Base-by-base conservation (phyloP, 2,329 filamentous ascomycete species). In the Thielaviopsis populi region DNA sequence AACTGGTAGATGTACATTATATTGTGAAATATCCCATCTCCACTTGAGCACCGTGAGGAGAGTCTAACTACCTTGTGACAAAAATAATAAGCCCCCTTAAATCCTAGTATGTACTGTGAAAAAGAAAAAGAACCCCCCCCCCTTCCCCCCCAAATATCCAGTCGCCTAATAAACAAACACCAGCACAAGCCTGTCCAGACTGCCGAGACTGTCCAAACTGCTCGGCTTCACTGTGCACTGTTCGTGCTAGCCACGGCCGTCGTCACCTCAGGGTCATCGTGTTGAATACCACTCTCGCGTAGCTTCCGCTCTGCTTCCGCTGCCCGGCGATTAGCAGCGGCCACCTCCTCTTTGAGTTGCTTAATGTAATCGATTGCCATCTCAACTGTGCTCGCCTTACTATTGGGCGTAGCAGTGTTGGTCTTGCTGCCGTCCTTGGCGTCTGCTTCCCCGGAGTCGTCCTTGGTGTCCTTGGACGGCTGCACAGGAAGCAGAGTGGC, bases 361-460 rank as follows among this genome's bases (percentile, higher is more conserved):
- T 89, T 92, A 75, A 99, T 96, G 72, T 97, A 96, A 65, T 91
- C 86, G 70, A 97, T 97, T 1, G 94, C 94, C 75, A 89, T 86
- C 74, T 99, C 94, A n/a, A 99, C 94, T 0, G 95, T 96, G 69
- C 89, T 95, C 1, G 94, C 94, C 73, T 97, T 99, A 75, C 91
- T 96, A 70, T 86, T 91, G 40, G 87, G 84, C 62, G 83, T 77
- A 6, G 73, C 73, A 63, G 75, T 75, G 33, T 62, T 58, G 13
- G 24, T 10, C 54, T 65, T 63, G 19, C n/a, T 79, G 3, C 71
- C 72, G 30, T 77, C 74, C 71, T 80, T 78, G 6, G 71, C 72
- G 37, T 77, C 74, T 1, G 78, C 78, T 30, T 77, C 78, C 19
- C 74, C 76, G 40, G 73, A 76, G 33, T 78, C 77, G 67, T 75